phyloP scores from a whole-genome alignment of 2,329 filamentous ascomycete genomes.

The Fusarium mangiferae region DNA sequence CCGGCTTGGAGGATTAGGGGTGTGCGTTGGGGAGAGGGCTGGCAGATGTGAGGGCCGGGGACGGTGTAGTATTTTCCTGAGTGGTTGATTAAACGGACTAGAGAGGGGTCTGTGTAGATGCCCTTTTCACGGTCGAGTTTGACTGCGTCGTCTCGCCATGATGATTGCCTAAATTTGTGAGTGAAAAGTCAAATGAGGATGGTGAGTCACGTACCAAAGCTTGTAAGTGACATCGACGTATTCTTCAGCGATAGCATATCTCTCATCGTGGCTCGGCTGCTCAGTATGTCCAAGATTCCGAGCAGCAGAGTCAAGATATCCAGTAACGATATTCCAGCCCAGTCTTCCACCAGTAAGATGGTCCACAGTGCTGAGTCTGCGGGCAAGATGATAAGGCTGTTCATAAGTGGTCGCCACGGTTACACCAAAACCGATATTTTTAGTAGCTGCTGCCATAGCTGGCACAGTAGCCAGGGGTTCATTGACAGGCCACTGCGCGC shows the following conservation, averaged over 20 bases:
- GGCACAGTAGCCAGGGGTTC: slow-evolving; percentile 73
- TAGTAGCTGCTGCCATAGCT: slow-evolving; percentile 76
- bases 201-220: slow-evolving; percentile 56
- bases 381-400: slow-evolving; percentile 74
- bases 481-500: slow-evolving; percentile 77
- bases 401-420: slow-evolving; percentile 78
- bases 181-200: rapidly evolving
- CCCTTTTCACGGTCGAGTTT: slow-evolving; percentile 66
- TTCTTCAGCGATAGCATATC: slow-evolving; percentile 72
- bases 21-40: slow-evolving; percentile 74
- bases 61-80: slow-evolving; percentile 71
- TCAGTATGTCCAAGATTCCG: slow-evolving; percentile 69
- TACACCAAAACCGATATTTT: slow-evolving; percentile 75
- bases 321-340: slow-evolving; percentile 67
- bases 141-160: slow-evolving; percentile 75
- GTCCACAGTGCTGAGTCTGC: slow-evolving; percentile 73
- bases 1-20: slow-evolving; percentile 77
- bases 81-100: slow-evolving; percentile 74
- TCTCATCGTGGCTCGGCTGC: slow-evolving; percentile 71
- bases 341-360: slow-evolving; percentile 72
- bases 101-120: slow-evolving; percentile 62
- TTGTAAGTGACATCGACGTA: slow-evolving; percentile 74
- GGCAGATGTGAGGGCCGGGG: slow-evolving; percentile 73
- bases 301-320: slow-evolving; percentile 76
- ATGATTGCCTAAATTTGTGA: slow-evolving; percentile 56